Evolutionary conservation across 1,284 basidiomycete genomes (phyloP), one percentile per base, ranked within the genome.

Genomic region (Cutaneotrichosporon cutaneum): DNA sequence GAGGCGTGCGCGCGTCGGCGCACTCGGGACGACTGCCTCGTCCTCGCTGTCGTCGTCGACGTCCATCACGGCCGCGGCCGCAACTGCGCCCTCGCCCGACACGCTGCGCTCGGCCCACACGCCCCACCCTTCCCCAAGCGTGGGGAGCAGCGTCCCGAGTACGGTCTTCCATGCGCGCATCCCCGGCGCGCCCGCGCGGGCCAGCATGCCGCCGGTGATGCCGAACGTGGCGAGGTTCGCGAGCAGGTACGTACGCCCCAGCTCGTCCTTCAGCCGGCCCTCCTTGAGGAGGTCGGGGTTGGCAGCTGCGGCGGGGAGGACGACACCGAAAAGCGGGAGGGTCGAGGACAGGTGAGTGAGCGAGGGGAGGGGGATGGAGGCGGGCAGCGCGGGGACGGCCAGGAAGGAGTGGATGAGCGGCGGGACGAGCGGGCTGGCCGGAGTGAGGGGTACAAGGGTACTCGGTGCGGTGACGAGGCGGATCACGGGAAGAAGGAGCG

Each of bases 151-250:
- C 0, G 35, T 54, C 0, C 70, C 70, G 16, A 78, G 62, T 10
- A 77, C 72, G n/a, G 58, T 63, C 57, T 77, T 71, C 78, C 78
- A 80, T 6, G 44, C 62, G 4, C 52, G 27, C 11, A 65, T 66
- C 2, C 73, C 74, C 9, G 59, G 32, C 2, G 65, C 52, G 4
- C 72, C 71, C 24, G 70, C 60, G 16, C 71, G 62, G 4, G 65
- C 56, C 11, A 80, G 64, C 72, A 77, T 67, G 9, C 73, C 73
- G 26, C 77, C 77, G 0, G 76, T 76, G 47, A 80, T 73, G 16
- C 76, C 76, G 57, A 80, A 76, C 5, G 74, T 77, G 14, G 70
- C 72, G n/a, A 80, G 71, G 68, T 80, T 80, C 13, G 75, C 77
- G 4, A 80, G 65, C 30, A 80, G 71, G 54, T 72, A 69, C 6